Conservation (phyloP, 2,329 filamentous ascomycete species). For the Trichoderma sp. region DNA sequence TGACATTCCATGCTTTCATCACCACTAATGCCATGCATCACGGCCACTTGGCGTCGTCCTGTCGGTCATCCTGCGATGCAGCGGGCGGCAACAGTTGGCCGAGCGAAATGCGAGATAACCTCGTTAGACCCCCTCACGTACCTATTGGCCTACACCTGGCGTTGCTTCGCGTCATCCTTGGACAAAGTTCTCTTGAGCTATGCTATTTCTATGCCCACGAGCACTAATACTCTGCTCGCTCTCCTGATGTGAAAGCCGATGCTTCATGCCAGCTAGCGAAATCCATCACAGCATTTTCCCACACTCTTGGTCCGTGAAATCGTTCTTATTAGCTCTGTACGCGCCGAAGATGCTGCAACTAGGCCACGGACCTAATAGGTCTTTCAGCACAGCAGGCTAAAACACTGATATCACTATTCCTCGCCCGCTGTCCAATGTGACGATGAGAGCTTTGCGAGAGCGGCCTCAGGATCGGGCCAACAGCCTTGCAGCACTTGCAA, state of each 20-base stretch:
- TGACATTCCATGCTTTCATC: neutral
- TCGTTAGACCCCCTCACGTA: neutral
- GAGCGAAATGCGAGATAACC: neutral
- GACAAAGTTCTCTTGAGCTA: neutral
- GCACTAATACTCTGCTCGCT: neutral
- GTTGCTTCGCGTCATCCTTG: neutral
- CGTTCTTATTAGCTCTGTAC: slow-evolving; percentile 17
- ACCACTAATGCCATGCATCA: slow-evolving; percentile 17
- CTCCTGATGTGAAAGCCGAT: neutral
- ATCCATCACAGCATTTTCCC: slow-evolving; percentile 3
- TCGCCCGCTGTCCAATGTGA: neutral
- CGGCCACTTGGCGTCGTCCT: neutral
- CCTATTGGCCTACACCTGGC: neutral
- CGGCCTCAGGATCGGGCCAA: neutral
- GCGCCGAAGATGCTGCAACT: slow-evolving; percentile 9
- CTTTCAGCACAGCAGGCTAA: neutral
- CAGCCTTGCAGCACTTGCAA: neutral
- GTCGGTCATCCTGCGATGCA: slow-evolving; percentile 10
- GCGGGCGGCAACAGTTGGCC: neutral
- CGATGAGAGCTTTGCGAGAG: neutral
- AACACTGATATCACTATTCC: neutral
- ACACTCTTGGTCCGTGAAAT: neutral
- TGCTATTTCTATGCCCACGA: neutral
- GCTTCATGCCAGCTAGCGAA: neutral
- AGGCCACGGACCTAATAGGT: neutral